These are phyloP conservation scores for Pythium brassicae DNA, from an alignment of 352 stramenopile species.

Conservation along the genomic window DNA sequence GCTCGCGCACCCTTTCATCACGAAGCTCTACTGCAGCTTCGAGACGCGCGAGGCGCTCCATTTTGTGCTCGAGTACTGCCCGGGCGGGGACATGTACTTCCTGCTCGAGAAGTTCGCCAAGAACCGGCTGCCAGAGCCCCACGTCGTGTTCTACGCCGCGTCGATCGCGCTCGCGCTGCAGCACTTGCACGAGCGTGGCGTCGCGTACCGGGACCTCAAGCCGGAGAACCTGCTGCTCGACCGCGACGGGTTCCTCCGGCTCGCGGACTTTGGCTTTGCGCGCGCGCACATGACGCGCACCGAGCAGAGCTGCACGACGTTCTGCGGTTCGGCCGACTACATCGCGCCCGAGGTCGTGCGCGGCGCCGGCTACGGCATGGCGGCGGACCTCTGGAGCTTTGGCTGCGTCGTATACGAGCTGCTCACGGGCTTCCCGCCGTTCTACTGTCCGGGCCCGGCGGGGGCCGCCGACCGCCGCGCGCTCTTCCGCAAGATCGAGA, in stretches of 20 bases:
- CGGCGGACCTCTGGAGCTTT: slow-evolving; percentile 85
- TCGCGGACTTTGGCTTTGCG: slow-evolving; percentile 84
- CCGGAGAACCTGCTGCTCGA: slow-evolving; percentile 91
- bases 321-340: slow-evolving; percentile 83
- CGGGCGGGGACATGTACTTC: slow-evolving; percentile 96
- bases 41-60: slow-evolving; percentile 91
- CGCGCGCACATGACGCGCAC: slow-evolving; percentile 44
- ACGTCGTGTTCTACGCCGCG: slow-evolving; percentile 95
- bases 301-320: slow-evolving; percentile 67
- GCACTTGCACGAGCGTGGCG: slow-evolving; percentile 70
- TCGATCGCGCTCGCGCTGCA: slow-evolving; percentile 95
- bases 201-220: slow-evolving; percentile 90
- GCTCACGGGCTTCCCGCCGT: slow-evolving; percentile 84
- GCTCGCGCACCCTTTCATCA: slow-evolving; percentile 97
- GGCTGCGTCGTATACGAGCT: slow-evolving; percentile 87
- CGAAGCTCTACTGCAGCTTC: slow-evolving; percentile 95
- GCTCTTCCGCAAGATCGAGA: slow-evolving; percentile 97
- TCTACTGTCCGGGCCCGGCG: slow-evolving; percentile 81
- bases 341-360: slow-evolving; percentile 80
- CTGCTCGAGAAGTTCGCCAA: slow-evolving; percentile 87
- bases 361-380: slow-evolving; percentile 65
- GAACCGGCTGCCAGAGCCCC: slow-evolving; percentile 90
- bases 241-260: slow-evolving; percentile 83
- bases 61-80: slow-evolving; percentile 98
- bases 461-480: slow-evolving; percentile 64